Percentiles rank a stretch among this genome's conserved stretches.
These are phyloP conservation scores for Cinnamomum chago DNA, from an alignment of 164 flowering plant genomes.

Conservation along the genomic window DNA sequence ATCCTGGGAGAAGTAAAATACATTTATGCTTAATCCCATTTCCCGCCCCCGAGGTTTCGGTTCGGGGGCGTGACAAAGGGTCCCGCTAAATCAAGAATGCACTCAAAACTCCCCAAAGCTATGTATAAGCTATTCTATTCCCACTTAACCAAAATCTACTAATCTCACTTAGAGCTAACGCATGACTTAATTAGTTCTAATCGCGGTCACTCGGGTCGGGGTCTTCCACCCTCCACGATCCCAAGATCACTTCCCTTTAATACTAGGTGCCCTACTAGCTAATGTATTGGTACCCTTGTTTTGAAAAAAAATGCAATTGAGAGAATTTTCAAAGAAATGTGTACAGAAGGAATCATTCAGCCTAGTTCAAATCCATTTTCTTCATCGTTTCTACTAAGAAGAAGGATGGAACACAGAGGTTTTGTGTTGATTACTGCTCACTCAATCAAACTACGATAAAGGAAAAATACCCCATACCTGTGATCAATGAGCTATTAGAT, in stretches of 20 bases:
- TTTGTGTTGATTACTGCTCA: not conserved
- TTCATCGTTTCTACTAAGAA: not conserved
- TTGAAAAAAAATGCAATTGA: not conserved
- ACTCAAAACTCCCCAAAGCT: too few species aligned
- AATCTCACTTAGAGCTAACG: too few species aligned
- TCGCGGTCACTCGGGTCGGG: too few species aligned
- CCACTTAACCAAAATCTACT: too few species aligned
- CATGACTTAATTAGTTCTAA: too few species aligned
- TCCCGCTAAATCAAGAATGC: too few species aligned
- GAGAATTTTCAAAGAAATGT: not conserved
- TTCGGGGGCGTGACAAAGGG: too few species aligned
- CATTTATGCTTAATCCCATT: too few species aligned
- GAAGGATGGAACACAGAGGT: slow-evolving; percentile 1
- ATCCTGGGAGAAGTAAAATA: too few species aligned
- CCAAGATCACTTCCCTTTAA: not conserved
- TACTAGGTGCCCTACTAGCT: not conserved
- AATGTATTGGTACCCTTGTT: not conserved
- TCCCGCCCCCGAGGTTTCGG: too few species aligned
- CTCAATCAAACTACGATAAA: not conserved
- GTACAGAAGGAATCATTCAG: not conserved
- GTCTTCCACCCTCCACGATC: not conserved
- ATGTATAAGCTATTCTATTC: too few species aligned
- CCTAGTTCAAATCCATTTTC: not conserved
- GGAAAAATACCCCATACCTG: not conserved
- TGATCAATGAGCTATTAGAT: not conserved